Base-by-base conservation (phyloP, 139 green algal species). In the Dunaliella primolecta region DNA sequence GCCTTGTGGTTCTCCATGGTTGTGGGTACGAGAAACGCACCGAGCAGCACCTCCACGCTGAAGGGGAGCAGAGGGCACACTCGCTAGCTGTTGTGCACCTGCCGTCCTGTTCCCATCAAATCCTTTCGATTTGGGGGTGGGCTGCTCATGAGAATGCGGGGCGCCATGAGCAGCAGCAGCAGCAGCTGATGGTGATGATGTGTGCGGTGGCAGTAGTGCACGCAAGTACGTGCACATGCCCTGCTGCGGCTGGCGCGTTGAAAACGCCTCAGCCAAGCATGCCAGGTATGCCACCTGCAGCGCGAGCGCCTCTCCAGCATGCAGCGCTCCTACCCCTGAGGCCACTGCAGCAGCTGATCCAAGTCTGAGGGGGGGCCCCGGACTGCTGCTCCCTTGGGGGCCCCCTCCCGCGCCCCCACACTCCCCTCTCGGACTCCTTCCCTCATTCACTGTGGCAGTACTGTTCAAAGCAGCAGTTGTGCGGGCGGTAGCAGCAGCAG, bases 251-350 rank as follows among this genome's bases (percentile, higher is more conserved):
- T 92, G 86, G 84, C 90, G 90, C n/a, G 87, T 89, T 33, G 79
- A 81, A 31, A 94, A 81, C 1, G 83, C 89, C 30, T 93, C 90
- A 1, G 92, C 92, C 7, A 94, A 30, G 80, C 89, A 91, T 3
- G 88, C 87, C 64, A 87, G 57, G 78, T 90, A 88, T 36, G 88
- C 87, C 27, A 83, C 20, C 32, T 88, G 74, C 71, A 85, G 33
- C 38, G 80, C 36, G 0, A 34, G 55, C 74, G 83, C 36, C 80
- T 88, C 87, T 21, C 29, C 35, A 15, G n/a, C 34, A 57, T 27
- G 36, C 77, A 46, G 30, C 27, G 1, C 36, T 75, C n/a, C n/a
- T n/a, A n/a, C n/a, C n/a, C n/a, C n/a, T n/a, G n/a, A n/a, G n/a
- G n/a, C n/a, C n/a, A n/a, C n/a, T n/a, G n/a, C n/a, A n/a, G n/a